Percentiles rank a stretch among this genome's conserved stretches.
Conservation (phyloP, 495 filamentous ascomycete species). For the Astrothelium macrocarpum region DNA sequence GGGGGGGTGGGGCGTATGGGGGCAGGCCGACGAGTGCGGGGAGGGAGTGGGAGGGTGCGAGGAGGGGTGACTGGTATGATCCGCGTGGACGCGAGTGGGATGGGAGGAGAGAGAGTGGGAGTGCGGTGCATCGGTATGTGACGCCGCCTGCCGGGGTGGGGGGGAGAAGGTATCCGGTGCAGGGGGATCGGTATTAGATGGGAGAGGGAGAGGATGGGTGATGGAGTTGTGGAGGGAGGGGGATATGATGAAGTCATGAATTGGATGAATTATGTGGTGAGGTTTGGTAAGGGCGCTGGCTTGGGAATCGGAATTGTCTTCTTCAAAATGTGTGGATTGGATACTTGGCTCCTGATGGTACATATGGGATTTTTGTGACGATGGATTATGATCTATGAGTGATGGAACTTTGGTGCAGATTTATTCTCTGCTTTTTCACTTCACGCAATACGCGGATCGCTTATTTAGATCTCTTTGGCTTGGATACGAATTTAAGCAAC, state of each 20-base stretch:
- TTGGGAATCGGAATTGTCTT: background rate
- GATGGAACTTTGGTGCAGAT: no score
- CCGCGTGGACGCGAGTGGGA: background rate
- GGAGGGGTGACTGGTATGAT: background rate
- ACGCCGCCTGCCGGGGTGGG: slow-evolving; percentile 10
- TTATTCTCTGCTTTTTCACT: no score
- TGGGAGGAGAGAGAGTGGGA: background rate
- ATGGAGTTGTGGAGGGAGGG: background rate
- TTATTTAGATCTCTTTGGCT: no score
- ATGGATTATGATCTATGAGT: no score
- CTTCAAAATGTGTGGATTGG: background rate
- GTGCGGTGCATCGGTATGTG: slow-evolving; percentile 18
- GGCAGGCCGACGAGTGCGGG: background rate
- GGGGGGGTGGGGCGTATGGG: background rate
- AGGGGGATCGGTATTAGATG: background rate
- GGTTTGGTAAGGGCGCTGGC: background rate
- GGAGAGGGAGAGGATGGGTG: background rate
- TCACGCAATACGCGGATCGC: no score
- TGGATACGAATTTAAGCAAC: background rate
- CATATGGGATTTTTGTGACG: no score
- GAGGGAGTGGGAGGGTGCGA: background rate
- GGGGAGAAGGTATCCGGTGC: slow-evolving; percentile 14
- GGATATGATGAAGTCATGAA: background rate
- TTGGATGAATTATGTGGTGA: background rate
- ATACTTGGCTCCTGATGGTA: no score